Conservation (phyloP, 306 rosid genomes). For the Fagus sylvatica region DNA sequence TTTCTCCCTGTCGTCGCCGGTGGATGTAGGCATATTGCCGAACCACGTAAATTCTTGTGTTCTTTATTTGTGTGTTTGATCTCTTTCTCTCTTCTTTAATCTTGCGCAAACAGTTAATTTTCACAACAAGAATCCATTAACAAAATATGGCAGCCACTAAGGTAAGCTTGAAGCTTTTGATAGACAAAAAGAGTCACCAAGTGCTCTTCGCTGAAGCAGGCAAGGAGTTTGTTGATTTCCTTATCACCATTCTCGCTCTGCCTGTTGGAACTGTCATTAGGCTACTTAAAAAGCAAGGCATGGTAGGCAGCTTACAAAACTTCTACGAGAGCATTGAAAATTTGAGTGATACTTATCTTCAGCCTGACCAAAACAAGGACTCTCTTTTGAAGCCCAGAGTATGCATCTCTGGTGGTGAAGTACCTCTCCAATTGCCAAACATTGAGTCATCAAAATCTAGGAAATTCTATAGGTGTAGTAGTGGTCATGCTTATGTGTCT, state of each 20-base stretch:
- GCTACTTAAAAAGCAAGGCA: not conserved
- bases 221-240: slow-evolving; percentile 26
- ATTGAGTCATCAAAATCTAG: not conserved
- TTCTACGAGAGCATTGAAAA: slow-evolving; percentile 26
- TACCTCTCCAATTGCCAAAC: not conserved
- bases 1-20: too few relatives aligned
- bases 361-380: not conserved
- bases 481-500: too few relatives aligned
- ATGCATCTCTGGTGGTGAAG: not conserved
- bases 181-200: not conserved
- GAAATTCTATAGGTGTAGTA: not conserved
- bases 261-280: slow-evolving; percentile 18
- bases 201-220: slow-evolving; percentile 21
- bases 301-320: slow-evolving; percentile 6
- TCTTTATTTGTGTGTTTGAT: too few relatives aligned
- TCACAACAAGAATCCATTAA: too few relatives aligned
- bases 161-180: slow-evolving; percentile 15
- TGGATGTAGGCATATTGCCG: too few relatives aligned
- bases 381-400: not conserved
- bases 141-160: not conserved
- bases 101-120: too few relatives aligned
- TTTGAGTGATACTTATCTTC: not conserved
- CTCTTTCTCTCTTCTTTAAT: too few relatives aligned
- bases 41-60: too few relatives aligned
- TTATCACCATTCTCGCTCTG: slow-evolving; percentile 14